These are phyloP conservation scores for Malania oleifera DNA, from an alignment of 164 flowering plant species.

Conservation along the genomic window DNA sequence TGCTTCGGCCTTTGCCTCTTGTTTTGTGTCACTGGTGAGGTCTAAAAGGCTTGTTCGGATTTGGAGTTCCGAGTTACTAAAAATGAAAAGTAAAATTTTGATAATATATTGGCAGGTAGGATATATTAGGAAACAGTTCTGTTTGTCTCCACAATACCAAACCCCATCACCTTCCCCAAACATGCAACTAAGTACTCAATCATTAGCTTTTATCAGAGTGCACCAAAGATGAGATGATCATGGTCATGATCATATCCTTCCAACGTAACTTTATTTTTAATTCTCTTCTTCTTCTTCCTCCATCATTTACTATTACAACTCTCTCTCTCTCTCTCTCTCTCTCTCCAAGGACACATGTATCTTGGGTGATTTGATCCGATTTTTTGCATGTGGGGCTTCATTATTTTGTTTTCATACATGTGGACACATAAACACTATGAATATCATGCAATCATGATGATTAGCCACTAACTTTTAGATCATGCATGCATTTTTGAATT, in stretches of 20 bases:
- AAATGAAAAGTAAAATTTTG: too few relatives aligned
- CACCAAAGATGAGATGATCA: too few relatives aligned
- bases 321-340: not conserved
- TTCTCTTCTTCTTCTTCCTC: not conserved
- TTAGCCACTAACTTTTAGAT: slow-evolving; percentile 1
- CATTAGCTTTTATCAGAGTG: slow-evolving; percentile 9
- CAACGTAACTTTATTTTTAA: too few relatives aligned
- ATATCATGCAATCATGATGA: slow-evolving; percentile 15
- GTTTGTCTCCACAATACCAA: slow-evolving; percentile 7
- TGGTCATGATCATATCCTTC: too few relatives aligned
- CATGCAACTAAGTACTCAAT: slow-evolving; percentile 25
- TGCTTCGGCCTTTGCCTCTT: too few relatives aligned
- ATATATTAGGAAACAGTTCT: not conserved
- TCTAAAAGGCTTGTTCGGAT: too few relatives aligned
- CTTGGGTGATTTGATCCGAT: not conserved
- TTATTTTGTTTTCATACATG: slow-evolving; percentile 6
- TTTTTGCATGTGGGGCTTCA: not conserved
- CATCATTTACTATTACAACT: too few relatives aligned
- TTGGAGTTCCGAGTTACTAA: too few relatives aligned
- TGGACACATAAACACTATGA: not conserved
- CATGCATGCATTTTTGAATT: too few relatives aligned
- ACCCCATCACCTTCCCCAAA: slow-evolving; percentile 10
- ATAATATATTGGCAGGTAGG: not conserved
- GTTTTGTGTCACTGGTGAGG: too few relatives aligned
- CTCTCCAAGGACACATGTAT: not conserved